Percentiles rank a stretch among this genome's conserved stretches.
Evolutionary conservation across 352 stramenopile species (phyloP).

Genomic region (Pythium chondricola): DNA sequence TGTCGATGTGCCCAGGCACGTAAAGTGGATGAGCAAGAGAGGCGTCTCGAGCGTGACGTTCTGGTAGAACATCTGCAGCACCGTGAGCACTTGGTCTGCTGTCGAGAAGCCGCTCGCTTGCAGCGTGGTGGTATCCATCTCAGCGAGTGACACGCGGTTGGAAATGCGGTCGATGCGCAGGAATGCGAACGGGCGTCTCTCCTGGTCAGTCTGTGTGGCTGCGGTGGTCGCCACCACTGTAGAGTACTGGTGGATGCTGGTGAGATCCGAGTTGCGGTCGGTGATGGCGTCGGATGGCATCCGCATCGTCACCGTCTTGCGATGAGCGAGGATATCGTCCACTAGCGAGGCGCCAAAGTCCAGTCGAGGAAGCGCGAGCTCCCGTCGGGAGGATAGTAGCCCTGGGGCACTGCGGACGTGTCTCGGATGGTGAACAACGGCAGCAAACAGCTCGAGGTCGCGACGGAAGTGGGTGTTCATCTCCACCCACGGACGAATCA

Average conservation of each 20-base stretch:
- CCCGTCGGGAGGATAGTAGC: not conserved
- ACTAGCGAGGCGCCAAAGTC: conserved; percentile 54
- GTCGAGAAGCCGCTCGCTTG: conserved; percentile 38
- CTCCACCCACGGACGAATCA: conserved; percentile 60
- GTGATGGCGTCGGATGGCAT: conserved; percentile 36
- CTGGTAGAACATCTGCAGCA: conserved; percentile 56
- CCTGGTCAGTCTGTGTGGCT: not conserved
- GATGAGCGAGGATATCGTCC: conserved; percentile 26
- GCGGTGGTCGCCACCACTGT: conserved; percentile 34
- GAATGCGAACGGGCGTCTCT: conserved; percentile 33
- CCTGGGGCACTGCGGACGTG: not conserved
- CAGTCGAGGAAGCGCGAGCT: conserved; percentile 39
- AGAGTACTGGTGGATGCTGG: conserved; percentile 24
- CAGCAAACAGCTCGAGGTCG: conserved; percentile 40
- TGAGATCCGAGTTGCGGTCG: conserved; percentile 54
- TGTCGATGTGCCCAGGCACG: conserved; percentile 15
- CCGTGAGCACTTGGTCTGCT: conserved; percentile 27
- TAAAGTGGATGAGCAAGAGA: conserved; percentile 48
- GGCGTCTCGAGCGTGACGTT: conserved; percentile 32
- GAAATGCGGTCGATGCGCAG: conserved; percentile 37
- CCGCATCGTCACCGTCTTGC: conserved; percentile 67
- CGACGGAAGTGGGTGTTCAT: conserved; percentile 54
- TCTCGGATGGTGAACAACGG: conserved; percentile 4
- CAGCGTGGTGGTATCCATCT: conserved; percentile 28
- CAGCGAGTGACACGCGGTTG: conserved; percentile 16